Evolutionary conservation across 192 early-diverging fungal species (phyloP).

Genomic region (Coemansia sp.): DNA sequence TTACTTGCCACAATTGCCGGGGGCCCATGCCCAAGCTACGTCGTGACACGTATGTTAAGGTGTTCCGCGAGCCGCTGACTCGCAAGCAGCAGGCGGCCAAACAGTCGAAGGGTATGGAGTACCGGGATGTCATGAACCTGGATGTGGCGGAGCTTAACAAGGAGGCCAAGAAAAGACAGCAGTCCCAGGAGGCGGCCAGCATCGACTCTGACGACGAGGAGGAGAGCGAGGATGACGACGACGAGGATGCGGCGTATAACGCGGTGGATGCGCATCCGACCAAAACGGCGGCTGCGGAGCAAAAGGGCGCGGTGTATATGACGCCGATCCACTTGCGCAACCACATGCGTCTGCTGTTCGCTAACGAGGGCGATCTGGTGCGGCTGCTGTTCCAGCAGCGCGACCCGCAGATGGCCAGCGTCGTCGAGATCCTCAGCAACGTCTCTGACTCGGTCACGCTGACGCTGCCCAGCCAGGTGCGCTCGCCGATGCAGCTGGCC

Average conservation of each 20-base stretch:
- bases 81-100: conserved; percentile 67
- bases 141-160: conserved; percentile 23
- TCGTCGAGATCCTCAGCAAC: conserved; percentile 22
- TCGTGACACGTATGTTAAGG: conserved; percentile 80
- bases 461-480: conserved; percentile 39
- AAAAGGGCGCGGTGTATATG: conserved; percentile 44
- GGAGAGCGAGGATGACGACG: conserved; percentile 45
- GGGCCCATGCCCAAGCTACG: conserved; percentile 70
- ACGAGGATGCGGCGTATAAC: conserved; percentile 17
- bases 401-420: conserved; percentile 53
- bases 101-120: conserved; percentile 60
- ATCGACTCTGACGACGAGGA: conserved; percentile 37
- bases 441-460: conserved; percentile 21
- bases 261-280: conserved; percentile 36
- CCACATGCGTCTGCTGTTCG: conserved; percentile 77
- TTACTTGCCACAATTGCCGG: conserved; percentile 69
- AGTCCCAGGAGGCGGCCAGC: not conserved
- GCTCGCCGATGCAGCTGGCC: conserved; percentile 58
- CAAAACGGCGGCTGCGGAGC: conserved; percentile 1
- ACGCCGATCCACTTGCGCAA: conserved; percentile 81
- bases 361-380: conserved; percentile 73
- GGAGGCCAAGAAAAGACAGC: conserved; percentile 26
- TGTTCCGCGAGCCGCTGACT: conserved; percentile 77
- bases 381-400: conserved; percentile 81
- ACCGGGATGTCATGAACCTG: conserved; percentile 43